Percentiles rank a stretch among this genome's conserved stretches.
Conservation (phyloP, 148 eudicot genomes). For the Tetragonia tetragonoides region DNA sequence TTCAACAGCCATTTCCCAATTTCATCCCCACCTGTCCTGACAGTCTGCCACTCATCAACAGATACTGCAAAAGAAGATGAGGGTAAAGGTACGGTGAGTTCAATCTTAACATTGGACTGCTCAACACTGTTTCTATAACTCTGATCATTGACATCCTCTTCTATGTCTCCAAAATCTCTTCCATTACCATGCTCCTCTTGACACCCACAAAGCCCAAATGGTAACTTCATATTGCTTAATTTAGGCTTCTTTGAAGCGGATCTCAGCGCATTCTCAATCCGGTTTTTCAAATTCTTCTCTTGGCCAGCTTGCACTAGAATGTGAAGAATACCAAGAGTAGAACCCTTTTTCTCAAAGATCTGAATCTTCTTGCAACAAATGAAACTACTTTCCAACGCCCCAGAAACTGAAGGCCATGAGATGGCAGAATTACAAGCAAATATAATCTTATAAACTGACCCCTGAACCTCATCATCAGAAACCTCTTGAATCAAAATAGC, state of each 20-base stretch:
- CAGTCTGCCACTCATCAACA: constrained; percentile 96
- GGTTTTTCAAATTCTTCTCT: constrained; percentile 54
- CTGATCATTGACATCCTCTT: constrained; percentile 64
- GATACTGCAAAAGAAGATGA: constrained; percentile 58
- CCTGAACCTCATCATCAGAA: constrained; percentile 57
- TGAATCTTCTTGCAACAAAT: constrained; percentile 76
- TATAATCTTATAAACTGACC: constrained; percentile 52
- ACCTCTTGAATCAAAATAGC: constrained; percentile 70
- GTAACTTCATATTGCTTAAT: constrained; percentile 66
- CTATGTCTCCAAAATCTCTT: constrained; percentile 64
- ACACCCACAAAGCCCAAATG: constrained; percentile 95
- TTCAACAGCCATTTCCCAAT: constrained; percentile 66
- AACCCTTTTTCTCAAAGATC: constrained; percentile 84
- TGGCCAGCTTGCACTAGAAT: constrained; percentile 58
- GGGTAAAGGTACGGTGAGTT: constrained; percentile 63
- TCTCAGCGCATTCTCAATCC: constrained; percentile 71
- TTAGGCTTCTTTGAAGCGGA: constrained; percentile 67
- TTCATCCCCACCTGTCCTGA: constrained; percentile 58
- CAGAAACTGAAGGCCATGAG: constrained; percentile 76
- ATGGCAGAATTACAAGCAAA: constrained; percentile 80
- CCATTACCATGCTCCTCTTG: constrained; percentile 63
- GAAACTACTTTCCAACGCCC: constrained; percentile 61
- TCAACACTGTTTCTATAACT: constrained; percentile 58
- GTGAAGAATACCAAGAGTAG: constrained; percentile 63
- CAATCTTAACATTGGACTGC: constrained; percentile 38